Base-by-base conservation (phyloP, 2,329 filamentous ascomycete species). In the Phyllosticta citriasiana region DNA sequence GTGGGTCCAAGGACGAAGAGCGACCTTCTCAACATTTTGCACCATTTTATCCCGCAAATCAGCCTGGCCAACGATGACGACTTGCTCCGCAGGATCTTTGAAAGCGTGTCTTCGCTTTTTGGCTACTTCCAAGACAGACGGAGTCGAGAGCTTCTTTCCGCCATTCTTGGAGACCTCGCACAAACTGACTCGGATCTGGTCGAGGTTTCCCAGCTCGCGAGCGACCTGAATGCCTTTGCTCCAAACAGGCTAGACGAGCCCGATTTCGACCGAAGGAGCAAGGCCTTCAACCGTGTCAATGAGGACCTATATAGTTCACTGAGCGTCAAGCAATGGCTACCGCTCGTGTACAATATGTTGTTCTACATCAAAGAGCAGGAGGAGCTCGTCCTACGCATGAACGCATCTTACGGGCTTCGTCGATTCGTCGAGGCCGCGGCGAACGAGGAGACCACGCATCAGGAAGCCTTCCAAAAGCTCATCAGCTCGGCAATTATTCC, bases 291-390 rank as follows among this genome's bases (percentile, higher is more conserved):
- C 62, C 72, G 76, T 7, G 86, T 97, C 64, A 88, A 87, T 40
- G 82, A 83, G 51, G 76, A 83, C 2, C 77, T 82, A n/a, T 84
- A 84, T 47, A 71, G 71, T 0, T 74, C 78, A 0, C 84, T 92
- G 63, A 86, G 83, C 0, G 76, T 85, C 1, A 82, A 82, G 62
- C 89, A 96, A 73, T 99, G 94, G 93, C 82, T 87, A 58, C 92
- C 94, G 5, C 75, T 99, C 22, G 76, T 97, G 10, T 88, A 92
- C 75, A 99, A 97, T 70, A 83, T 96, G 77, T 80, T 96, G 1
- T 97, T 87, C 74, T 94, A 88, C 70, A 87, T 97, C 65, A 87
- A 86, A 65, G 85, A 93, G 65, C 87, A 91, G 60, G 91, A 96
- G 64, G 94, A 99, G 71, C 87, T 95, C 65, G 89, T 90, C 54